phyloP scores from a whole-genome alignment of 2,329 filamentous ascomycete genomes.

The Fusarium dlaminii region DNA sequence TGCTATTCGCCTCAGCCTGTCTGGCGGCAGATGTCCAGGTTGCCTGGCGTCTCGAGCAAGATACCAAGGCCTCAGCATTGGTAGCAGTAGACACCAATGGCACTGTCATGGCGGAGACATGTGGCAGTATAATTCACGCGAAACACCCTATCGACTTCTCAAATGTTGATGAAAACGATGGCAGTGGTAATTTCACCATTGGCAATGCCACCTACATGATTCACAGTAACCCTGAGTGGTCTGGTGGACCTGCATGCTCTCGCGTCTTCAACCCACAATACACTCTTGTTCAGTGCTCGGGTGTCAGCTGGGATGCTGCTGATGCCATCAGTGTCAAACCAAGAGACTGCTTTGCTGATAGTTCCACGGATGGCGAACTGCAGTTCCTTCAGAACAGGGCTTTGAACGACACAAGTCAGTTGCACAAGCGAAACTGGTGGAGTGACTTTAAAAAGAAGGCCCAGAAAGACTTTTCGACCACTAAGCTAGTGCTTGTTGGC shows the following conservation, averaged over 20 bases:
- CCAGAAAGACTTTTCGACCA: accelerated
- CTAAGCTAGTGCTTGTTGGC: accelerated
- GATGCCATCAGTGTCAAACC: background rate
- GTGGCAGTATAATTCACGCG: background rate
- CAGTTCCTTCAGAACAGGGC: background rate
- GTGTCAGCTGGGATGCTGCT: background rate
- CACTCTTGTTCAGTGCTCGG: background rate
- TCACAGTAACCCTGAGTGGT: background rate
- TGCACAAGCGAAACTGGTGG: background rate
- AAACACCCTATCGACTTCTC: background rate
- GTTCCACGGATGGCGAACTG: background rate
- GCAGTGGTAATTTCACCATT: background rate
- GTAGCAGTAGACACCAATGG: background rate
- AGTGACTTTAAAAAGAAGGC: accelerated
- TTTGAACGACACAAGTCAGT: background rate
- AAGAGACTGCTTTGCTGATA: background rate
- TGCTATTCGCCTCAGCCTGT: background rate
- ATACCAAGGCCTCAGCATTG: background rate
- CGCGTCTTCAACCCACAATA: background rate
- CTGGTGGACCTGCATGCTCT: background rate
- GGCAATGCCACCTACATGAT: background rate
- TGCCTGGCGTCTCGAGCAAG: background rate
- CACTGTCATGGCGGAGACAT: background rate
- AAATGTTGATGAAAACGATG: background rate
- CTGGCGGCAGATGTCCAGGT: background rate